phyloP scores from a whole-genome alignment of 345 rosid species.

The Citrus inodora region DNA sequence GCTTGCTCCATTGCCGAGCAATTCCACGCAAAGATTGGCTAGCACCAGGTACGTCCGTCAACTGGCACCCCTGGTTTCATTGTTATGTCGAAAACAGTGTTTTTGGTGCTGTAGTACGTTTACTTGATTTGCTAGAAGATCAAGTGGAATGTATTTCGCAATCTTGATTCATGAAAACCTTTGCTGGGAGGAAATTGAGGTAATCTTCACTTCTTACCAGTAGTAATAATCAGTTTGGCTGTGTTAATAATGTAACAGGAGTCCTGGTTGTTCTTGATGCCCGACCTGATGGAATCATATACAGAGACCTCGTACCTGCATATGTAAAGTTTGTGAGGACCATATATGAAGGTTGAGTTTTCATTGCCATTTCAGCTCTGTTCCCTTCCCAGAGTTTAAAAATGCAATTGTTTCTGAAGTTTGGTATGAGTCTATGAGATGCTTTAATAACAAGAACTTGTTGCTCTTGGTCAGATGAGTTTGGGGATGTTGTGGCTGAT shows the following conservation, averaged over 20 bases:
- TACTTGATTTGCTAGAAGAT: neutral
- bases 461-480: slow-evolving; percentile 45
- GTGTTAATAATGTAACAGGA: slow-evolving; percentile 34
- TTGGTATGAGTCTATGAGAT: neutral
- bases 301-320: slow-evolving; percentile 73
- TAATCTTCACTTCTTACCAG: neutral
- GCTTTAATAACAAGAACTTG: neutral
- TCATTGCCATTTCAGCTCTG: neutral
- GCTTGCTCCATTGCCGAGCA: slow-evolving; percentile 87
- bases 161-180: neutral
- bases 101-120: neutral
- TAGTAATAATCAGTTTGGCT: slow-evolving; percentile 1
- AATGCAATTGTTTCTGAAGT: neutral
- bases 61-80: neutral
- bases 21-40: slow-evolving; percentile 46
- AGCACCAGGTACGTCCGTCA: slow-evolving; percentile 63
- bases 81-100: neutral
- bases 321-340: slow-evolving; percentile 70
- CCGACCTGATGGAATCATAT: slow-evolving; percentile 74
- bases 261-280: slow-evolving; percentile 88
- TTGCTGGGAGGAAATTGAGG: neutral
- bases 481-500: slow-evolving; percentile 56
- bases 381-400: neutral
- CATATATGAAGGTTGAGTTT: slow-evolving; percentile 74
- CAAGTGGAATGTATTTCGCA: neutral